These are phyloP conservation scores for Backusella mclennaniae DNA, from an alignment of 192 early-diverging fungal species.

Conservation along the genomic window DNA sequence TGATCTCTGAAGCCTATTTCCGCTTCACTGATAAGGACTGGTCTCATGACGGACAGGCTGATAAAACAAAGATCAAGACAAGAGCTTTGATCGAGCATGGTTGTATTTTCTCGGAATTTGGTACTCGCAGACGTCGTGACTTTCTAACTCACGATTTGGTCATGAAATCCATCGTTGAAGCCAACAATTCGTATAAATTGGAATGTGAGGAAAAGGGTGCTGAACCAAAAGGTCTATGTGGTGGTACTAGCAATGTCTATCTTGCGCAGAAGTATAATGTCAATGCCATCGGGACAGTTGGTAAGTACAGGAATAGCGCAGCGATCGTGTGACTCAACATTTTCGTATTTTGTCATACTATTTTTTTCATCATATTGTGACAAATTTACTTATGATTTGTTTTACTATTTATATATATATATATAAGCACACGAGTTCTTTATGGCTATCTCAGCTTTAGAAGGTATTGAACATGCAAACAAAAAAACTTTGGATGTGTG, in stretches of 20 bases:
- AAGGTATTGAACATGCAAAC: slow-evolving; percentile 60
- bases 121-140: slow-evolving; percentile 68
- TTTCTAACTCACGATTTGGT: slow-evolving; percentile 67
- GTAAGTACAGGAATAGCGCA: slow-evolving; percentile 12
- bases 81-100: slow-evolving; percentile 48
- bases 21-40: slow-evolving; percentile 68
- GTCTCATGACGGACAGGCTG: slow-evolving; percentile 59
- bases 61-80: slow-evolving; percentile 50
- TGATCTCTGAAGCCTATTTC: slow-evolving; percentile 72
- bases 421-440: slow-evolving; percentile 71
- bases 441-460: slow-evolving; percentile 71
- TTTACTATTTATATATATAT: not conserved
- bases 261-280: slow-evolving; percentile 51
- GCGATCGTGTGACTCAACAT: not conserved
- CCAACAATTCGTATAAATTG: not conserved
- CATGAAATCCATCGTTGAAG: slow-evolving; percentile 41
- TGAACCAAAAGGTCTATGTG: slow-evolving; percentile 43
- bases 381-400: slow-evolving; percentile 43
- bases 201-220: slow-evolving; percentile 13
- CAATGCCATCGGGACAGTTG: slow-evolving; percentile 47
- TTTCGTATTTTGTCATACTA: not conserved
- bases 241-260: slow-evolving; percentile 73
- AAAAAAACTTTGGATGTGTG: slow-evolving; percentile 57
- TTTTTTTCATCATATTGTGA: not conserved
- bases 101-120: slow-evolving; percentile 78